Evolutionary conservation across 2,329 filamentous ascomycete species (phyloP), one percentile per base, ranked within the genome.

Genomic region (Pyrenophora tritici-repentis): DNA sequence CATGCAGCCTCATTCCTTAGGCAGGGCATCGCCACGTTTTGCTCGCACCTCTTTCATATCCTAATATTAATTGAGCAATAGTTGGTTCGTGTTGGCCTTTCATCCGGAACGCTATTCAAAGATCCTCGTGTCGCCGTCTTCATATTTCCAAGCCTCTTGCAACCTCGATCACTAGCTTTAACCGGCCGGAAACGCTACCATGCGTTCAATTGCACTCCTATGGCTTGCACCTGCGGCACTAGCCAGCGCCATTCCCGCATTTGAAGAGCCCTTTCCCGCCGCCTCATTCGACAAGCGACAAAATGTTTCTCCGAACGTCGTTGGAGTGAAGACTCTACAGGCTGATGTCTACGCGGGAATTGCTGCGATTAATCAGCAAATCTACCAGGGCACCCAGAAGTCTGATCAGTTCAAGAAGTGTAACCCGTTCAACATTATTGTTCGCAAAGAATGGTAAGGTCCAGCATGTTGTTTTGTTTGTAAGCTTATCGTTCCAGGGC

Each of bases 401-500:
- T 18, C 41, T 8, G 40, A 44, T 6, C 67, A 62, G 38, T 63
- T 59, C 53, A 60, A 61, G 32, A 67, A 58, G 22, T 78, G 75
- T 51, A 76, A 68, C 10, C 54, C 75, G 4, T 44, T 63, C 9
- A 79, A 75, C 50, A 71, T 72, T 9, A 62, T 65, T 13, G 61
- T 77, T 4, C 68, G 78, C 35, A 67, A 68, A 44, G 78, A 80
- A 66, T 80, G 78, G 78, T 76, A 44, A 35, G 53, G 41, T 14
- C 3, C 16, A 18, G 31, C 3, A 34, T 20, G 10, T 16, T 4
- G 5, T 1, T 1, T 36, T 12, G 12, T 9, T 6, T 24, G 10
- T 12, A 20, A 17, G 24, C 51, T 63, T 18, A 65, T 38, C 17
- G 24, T 22, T 2, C 6, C 14, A 68, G 63, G 65, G 55, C 62